phyloP scores from a whole-genome alignment of 1,139 yeast genomes.

The Zygosaccharomyces pseudobailii region DNA sequence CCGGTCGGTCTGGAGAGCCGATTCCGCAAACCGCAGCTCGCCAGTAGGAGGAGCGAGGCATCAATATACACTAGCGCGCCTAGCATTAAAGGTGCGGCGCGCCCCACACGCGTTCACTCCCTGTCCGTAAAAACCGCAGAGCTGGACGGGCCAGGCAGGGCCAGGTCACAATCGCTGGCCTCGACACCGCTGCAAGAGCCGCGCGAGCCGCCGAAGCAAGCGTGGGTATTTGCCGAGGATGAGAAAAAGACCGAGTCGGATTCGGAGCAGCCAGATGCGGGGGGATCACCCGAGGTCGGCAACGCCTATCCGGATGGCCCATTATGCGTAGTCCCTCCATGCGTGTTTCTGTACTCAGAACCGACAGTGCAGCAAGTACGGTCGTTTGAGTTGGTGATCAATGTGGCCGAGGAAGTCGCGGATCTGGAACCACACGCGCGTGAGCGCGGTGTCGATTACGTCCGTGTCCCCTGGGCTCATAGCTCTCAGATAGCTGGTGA shows the following conservation, averaged over 20 bases:
- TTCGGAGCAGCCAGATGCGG: neutral
- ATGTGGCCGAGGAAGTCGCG: constrained; percentile 78
- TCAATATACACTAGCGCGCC: constrained; percentile 18
- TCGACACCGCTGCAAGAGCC: constrained; percentile 10
- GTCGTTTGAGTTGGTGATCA: constrained; percentile 69
- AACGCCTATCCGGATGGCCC: constrained; percentile 81
- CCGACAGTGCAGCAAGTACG: constrained; percentile 50
- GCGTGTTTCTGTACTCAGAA: constrained; percentile 55
- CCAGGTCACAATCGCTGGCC: constrained; percentile 14
- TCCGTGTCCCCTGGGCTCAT: constrained; percentile 84
- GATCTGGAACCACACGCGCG: constrained; percentile 30
- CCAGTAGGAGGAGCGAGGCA: constrained; percentile 16
- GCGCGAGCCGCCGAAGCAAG: constrained; percentile 16
- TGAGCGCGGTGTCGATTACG: constrained; percentile 44
- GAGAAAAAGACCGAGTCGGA: too few species aligned
- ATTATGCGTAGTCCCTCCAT: constrained; percentile 55
- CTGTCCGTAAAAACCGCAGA: constrained; percentile 22
- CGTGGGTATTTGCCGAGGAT: constrained; percentile 5
- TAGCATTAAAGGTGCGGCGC: constrained; percentile 1
- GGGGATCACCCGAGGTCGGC: neutral
- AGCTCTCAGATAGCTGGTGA: constrained; percentile 64
- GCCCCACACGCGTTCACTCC: constrained; percentile 15
- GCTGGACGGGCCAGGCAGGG: constrained; percentile 6
- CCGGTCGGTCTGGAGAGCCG: constrained; percentile 4
- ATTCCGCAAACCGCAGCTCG: neutral